These are phyloP conservation scores for Prunus salicina DNA, from an alignment of 306 rosid genomes.

Conservation along the genomic window DNA sequence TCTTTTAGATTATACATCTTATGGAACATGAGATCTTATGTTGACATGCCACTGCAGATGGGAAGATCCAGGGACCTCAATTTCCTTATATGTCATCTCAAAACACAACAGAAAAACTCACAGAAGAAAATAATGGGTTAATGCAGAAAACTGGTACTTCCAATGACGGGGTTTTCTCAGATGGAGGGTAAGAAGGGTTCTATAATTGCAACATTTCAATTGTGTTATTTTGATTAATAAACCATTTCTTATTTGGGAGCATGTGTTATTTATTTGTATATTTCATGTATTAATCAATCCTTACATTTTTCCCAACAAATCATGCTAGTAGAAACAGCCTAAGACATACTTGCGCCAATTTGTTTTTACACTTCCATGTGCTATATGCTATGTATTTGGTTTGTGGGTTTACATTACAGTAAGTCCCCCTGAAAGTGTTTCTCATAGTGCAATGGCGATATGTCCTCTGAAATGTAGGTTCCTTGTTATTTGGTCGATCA, in stretches of 20 bases:
- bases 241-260: background rate
- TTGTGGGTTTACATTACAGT: no score
- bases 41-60: constrained; percentile 78
- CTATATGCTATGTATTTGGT: background rate
- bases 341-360: background rate
- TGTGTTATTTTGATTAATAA: background rate
- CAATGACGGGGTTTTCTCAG: constrained; percentile 27
- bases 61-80: constrained; percentile 59
- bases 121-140: constrained; percentile 32
- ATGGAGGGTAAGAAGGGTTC: constrained; percentile 55
- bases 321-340: background rate
- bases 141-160: constrained; percentile 30
- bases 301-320: background rate
- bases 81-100: constrained; percentile 34
- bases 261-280: background rate
- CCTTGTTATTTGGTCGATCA: background rate
- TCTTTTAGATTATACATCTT: constrained; percentile 23
- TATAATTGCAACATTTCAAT: constrained; percentile 11
- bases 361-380: background rate
- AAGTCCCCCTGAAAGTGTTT: no score
- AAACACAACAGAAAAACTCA: constrained; percentile 40
- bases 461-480: background rate
- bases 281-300: background rate
- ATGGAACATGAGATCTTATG: constrained; percentile 48
- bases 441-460: no score